Conservation (phyloP, 352 stramenopile genomes). For the Pythium apleroticum region DNA sequence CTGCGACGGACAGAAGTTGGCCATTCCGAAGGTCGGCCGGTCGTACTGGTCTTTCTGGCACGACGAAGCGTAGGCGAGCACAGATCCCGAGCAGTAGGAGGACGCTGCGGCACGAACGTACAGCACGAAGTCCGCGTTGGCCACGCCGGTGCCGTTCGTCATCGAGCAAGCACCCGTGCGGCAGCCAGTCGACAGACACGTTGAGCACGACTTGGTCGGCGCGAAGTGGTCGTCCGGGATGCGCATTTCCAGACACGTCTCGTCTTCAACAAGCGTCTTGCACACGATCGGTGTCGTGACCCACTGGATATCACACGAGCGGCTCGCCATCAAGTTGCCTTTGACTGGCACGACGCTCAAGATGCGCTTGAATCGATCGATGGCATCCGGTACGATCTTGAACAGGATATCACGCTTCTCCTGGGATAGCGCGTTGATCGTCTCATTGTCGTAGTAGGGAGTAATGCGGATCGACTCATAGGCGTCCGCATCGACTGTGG, state of each 20-base stretch:
- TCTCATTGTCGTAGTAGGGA: conserved; percentile 59
- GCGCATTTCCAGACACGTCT: conserved; percentile 72
- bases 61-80: conserved; percentile 73
- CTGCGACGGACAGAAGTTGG: conserved; percentile 77
- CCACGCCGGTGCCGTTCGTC: conserved; percentile 35
- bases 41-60: conserved; percentile 88
- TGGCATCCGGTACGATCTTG: conserved; percentile 68
- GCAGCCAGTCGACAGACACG: conserved; percentile 46
- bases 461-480: conserved; percentile 68
- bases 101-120: conserved; percentile 62
- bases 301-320: conserved; percentile 59
- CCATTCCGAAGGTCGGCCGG: conserved; percentile 80
- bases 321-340: conserved; percentile 58
- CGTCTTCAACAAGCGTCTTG: conserved; percentile 46
- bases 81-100: conserved; percentile 44
- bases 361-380: conserved; percentile 49
- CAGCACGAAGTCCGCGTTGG: conserved; percentile 65
- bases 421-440: conserved; percentile 35
- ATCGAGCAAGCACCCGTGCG: conserved; percentile 38
- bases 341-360: conserved; percentile 66
- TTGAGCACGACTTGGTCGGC: conserved; percentile 40
- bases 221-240: conserved; percentile 69
- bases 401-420: conserved; percentile 41
- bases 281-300: conserved; percentile 54
- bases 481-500: conserved; percentile 12